A percentile compares a stretch with the other conserved stretches of the same genome.
Conservation (phyloP, 164 flowering plant genomes). For the Vitis rupestris region DNA sequence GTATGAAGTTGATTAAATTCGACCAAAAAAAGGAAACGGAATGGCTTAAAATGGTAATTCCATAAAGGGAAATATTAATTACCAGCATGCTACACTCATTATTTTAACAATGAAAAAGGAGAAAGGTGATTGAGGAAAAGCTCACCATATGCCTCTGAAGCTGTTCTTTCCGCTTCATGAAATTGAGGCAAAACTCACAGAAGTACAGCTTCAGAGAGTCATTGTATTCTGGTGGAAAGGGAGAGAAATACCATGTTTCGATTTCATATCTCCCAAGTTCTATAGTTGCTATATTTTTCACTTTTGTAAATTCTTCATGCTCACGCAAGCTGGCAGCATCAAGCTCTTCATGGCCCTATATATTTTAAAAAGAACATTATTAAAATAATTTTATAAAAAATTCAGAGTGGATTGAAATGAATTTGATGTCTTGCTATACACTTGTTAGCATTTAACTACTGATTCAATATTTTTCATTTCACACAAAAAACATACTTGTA, state of each 20-base stretch:
- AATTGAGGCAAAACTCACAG: constrained; percentile 97
- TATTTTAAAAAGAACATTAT: background rate
- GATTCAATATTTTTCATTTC: too few species aligned
- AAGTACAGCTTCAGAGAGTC: constrained; percentile 81
- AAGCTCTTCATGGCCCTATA: constrained; percentile 96
- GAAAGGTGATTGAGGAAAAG: constrained; percentile 14
- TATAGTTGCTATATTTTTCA: constrained; percentile 92
- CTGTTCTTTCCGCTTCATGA: constrained; percentile 98
- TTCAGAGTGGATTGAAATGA: background rate
- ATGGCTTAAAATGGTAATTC: too few species aligned
- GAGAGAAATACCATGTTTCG: constrained; percentile 99
- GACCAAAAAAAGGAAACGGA: too few species aligned
- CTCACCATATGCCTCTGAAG: constrained; percentile 99
- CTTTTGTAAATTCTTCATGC: constrained; percentile 98
- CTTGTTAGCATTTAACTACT: too few species aligned
- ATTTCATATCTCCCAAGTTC: constrained; percentile 98
- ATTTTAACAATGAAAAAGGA: background rate
- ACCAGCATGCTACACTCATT: background rate
- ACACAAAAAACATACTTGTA: too few species aligned
- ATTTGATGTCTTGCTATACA: too few species aligned
- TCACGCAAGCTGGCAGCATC: constrained; percentile 99
- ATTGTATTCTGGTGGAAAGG: constrained; percentile 97
- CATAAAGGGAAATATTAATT: background rate
- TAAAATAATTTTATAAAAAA: background rate
- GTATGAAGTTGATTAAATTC: too few species aligned